Conservation (phyloP, 768 basidiomycete genomes). For the Suillus placidus region DNA sequence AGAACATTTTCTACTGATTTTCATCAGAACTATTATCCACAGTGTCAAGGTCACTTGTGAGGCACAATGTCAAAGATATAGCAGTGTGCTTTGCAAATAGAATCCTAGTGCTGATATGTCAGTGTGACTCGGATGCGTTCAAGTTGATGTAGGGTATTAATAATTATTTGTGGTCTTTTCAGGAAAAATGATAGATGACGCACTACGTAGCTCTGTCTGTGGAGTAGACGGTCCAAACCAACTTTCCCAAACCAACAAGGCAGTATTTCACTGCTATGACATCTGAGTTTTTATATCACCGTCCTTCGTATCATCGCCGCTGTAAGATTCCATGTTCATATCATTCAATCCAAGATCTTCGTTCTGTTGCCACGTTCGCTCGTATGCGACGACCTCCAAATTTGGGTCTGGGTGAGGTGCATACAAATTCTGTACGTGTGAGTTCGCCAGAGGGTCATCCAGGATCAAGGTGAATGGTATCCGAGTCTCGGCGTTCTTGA, state of each 20-base stretch:
- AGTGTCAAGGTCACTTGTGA: neutral
- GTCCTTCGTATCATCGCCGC: conserved; percentile 16
- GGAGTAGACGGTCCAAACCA: neutral
- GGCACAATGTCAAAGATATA: neutral
- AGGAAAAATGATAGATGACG: neutral
- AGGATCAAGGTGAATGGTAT: conserved; percentile 89
- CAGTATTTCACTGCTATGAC: conserved; percentile 7
- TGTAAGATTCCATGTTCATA: conserved; percentile 68
- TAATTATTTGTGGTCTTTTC: neutral
- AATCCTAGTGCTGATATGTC: neutral
- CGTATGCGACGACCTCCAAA: conserved; percentile 82
- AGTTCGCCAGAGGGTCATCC: conserved; percentile 95
- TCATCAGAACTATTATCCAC: too few species aligned
- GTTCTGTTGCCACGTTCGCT: conserved; percentile 87
- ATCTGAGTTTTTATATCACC: neutral
- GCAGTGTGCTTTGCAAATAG: neutral
- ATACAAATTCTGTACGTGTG: conserved; percentile 93
- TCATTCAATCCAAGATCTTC: conserved; percentile 94
- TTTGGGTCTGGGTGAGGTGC: conserved; percentile 97
- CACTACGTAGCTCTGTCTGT: neutral
- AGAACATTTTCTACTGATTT: too few species aligned
- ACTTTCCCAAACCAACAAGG: neutral
- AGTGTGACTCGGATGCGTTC: neutral
- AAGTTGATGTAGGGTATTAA: neutral
- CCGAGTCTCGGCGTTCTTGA: conserved; percentile 77